These are phyloP conservation scores for Datura wrightii DNA, from an alignment of 257 asterid species.

Conservation along the genomic window DNA sequence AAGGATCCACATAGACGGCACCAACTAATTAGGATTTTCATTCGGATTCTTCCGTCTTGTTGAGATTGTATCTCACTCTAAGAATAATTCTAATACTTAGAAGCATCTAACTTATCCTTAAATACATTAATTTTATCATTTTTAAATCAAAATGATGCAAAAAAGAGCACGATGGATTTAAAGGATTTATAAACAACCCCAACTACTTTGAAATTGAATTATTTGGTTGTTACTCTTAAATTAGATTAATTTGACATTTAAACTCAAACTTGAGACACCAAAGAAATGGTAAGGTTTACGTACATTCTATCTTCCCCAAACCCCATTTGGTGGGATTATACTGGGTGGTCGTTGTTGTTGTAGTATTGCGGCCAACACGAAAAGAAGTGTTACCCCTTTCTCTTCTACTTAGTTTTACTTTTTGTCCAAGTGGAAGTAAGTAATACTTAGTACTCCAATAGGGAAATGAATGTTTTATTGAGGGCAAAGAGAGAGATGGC, in stretches of 20 bases:
- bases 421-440: background rate
- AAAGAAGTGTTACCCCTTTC: background rate
- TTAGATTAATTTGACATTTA: background rate
- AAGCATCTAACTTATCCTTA: background rate
- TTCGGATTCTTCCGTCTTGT: background rate
- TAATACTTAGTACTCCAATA: slow-evolving; percentile 20
- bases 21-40: background rate
- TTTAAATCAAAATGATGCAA: background rate
- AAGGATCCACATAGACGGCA: background rate
- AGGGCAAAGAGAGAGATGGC: slow-evolving; percentile 20
- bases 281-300: too few relatives aligned
- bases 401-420: background rate
- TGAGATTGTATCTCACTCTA: slow-evolving; percentile 19
- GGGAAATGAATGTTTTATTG: slow-evolving; percentile 10
- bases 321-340: too few relatives aligned
- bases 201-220: background rate
- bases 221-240: slow-evolving; percentile 1
- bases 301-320: too few relatives aligned
- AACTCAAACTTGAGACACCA: background rate
- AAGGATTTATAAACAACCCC: background rate
- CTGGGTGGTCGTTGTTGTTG: too few relatives aligned
- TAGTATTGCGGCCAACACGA: slow-evolving; percentile 10
- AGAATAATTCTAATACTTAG: background rate
- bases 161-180: background rate
- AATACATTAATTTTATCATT: background rate